Base-by-base conservation (phyloP, 306 rosid species). In the Trichosanthes cucumerina region DNA sequence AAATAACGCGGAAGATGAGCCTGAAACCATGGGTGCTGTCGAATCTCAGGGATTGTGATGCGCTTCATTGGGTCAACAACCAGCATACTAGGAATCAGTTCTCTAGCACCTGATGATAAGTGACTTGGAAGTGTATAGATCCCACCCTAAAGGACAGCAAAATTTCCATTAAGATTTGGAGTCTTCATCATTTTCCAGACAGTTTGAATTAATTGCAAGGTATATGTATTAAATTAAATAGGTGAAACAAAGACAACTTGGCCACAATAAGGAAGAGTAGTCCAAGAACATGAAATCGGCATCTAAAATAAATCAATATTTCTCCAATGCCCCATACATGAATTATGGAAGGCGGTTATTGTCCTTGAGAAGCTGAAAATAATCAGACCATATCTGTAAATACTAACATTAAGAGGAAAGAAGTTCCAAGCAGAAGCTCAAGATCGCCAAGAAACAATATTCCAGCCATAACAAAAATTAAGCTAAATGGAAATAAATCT, bases 51-150 rank as follows among this genome's bases (percentile, higher is more conserved):
- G 74, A 95, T 91, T 72, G 99, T 88, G 91, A 95, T 83, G 81
- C 97, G 88, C 84, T 92, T 95, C 97, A 92, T 90, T 52, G 97
- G 97, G 81, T 95, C 99, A 80, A 95, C 99, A 64, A 89, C 96
- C 74, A 95, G 99, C 93, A 95, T 87, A 84, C 97, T 90, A 26
- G 99, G 95, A 43, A 95, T 92, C 88, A 95, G 85, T 77, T 92
- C 97, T 83, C 97, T 88, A 72, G 97, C 99, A 83, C 97, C 91
- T 81, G 89, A 86, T 28, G 97, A 95, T 73, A 95, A 88, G 88
- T 92, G 97, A 86, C 99, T 92, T 3, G 97, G 99, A 83, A 95
- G 93, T 65, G 97, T 95, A 82, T 95, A 95, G 80, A 95, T 92
- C 80, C 99, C 99, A 66, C 93, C 97, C 99, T 95, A 85, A 24